Conservation (phyloP, 306 rosid genomes). For the Quercus parvula region DNA sequence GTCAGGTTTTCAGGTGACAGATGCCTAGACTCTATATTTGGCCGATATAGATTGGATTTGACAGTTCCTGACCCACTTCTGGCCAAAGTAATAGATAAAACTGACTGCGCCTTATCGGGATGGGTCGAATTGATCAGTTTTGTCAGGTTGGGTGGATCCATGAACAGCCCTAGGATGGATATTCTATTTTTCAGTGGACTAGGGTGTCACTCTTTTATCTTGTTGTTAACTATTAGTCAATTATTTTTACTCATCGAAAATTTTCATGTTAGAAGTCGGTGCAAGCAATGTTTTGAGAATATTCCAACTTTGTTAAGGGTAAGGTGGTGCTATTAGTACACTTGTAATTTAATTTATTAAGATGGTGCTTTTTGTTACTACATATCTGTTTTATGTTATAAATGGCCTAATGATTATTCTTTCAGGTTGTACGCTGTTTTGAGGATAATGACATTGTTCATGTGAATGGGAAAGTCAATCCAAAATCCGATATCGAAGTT, state of each 20-base stretch:
- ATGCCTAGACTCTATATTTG: too few species aligned
- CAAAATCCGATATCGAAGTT: slow-evolving; percentile 85
- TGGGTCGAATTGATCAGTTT: too few species aligned
- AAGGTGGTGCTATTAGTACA: not conserved
- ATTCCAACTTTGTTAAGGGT: not conserved
- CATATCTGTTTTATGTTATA: slow-evolving; percentile 10
- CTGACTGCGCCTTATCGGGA: too few species aligned
- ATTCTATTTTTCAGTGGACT: too few species aligned
- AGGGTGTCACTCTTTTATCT: too few species aligned
- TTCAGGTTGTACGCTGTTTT: slow-evolving; percentile 88
- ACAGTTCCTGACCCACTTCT: too few species aligned
- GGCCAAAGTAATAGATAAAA: too few species aligned
- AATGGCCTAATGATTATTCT: slow-evolving; percentile 23
- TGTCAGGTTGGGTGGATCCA: too few species aligned
- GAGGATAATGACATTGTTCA: slow-evolving; percentile 94
- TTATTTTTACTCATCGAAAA: not conserved
- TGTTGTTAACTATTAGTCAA: too few species aligned
- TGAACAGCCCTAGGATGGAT: too few species aligned
- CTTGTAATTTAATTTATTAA: not conserved
- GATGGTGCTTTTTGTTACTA: not conserved
- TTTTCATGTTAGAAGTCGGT: not conserved
- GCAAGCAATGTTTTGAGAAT: not conserved
- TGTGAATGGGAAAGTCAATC: slow-evolving; percentile 89
- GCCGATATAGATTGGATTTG: too few species aligned
- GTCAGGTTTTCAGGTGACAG: too few species aligned